phyloP scores from a whole-genome alignment of 305 asterid species.

The Fraxinus velutina region DNA sequence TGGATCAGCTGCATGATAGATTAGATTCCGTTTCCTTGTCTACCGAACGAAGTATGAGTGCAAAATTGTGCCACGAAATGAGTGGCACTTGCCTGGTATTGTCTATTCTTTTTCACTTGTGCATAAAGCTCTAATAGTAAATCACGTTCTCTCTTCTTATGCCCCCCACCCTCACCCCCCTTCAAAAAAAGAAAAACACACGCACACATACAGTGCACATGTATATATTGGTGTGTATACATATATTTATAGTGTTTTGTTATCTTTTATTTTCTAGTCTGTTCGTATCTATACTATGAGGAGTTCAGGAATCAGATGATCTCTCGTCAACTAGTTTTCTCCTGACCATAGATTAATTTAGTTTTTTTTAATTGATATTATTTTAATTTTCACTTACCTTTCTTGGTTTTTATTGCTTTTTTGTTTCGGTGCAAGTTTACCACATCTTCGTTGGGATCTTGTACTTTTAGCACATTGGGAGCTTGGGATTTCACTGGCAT shows the following conservation, averaged over 20 bases:
- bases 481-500: not conserved
- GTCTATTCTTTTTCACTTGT: slow-evolving; percentile 16
- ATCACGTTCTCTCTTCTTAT: not conserved
- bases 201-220: not conserved
- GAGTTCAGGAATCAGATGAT: not conserved
- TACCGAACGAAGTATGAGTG: slow-evolving; percentile 30
- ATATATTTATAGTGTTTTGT: not conserved
- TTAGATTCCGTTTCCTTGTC: slow-evolving; percentile 33
- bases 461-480: not conserved
- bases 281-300: not conserved
- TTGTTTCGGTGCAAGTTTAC: not conserved
- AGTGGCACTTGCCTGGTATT: slow-evolving; percentile 45
- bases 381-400: not conserved
- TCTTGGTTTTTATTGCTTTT: not conserved
- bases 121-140: slow-evolving; percentile 8
- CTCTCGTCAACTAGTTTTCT: not conserved
- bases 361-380: not conserved
- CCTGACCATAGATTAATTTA: not conserved
- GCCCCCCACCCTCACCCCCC: not conserved
- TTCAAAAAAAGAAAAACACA: not conserved
- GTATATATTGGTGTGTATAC: not conserved
- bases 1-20: slow-evolving; percentile 35
- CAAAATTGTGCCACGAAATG: slow-evolving; percentile 35
- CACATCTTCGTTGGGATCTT: not conserved
- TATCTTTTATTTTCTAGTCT: not conserved